These are phyloP conservation scores for Fusarium setosum DNA, from an alignment of 2,329 filamentous ascomycete species.

Conservation along the genomic window DNA sequence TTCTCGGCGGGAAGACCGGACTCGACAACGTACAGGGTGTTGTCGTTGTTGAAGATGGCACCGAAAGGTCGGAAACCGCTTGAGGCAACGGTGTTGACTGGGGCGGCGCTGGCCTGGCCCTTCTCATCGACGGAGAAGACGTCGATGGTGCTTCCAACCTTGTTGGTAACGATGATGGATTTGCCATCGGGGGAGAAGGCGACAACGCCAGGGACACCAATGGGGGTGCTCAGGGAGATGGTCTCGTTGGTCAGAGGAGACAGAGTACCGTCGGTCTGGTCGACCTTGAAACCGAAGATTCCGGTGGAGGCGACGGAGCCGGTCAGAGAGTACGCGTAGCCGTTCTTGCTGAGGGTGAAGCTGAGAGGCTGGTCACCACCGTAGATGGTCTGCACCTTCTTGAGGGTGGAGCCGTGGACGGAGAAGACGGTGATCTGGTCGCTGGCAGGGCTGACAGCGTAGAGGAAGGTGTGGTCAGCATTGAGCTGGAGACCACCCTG, in stretches of 20 bases:
- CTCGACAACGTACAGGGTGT: conserved; percentile 5
- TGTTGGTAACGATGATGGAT: conserved; percentile 34
- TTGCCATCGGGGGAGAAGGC: conserved; percentile 28
- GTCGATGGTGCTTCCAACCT: conserved; percentile 35
- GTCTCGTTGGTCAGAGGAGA: conserved; percentile 32
- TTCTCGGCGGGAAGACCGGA: neutral
- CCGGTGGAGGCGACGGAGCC: conserved; percentile 35
- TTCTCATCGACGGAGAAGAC: conserved; percentile 25
- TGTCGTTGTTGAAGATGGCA: conserved; percentile 4
- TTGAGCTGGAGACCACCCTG: conserved; percentile 75
- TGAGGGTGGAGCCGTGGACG: conserved; percentile 25
- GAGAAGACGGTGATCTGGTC: conserved; percentile 32
- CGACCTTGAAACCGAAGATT: conserved; percentile 34
- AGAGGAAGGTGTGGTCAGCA: conserved; percentile 28
- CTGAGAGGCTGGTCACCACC: conserved; percentile 35
- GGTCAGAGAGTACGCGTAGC: conserved; percentile 31
- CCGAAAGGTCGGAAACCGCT: conserved; percentile 4
- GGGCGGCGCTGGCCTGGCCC: conserved; percentile 14
- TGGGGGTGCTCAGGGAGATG: conserved; percentile 33
- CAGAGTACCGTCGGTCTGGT: conserved; percentile 16
- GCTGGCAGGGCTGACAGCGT: conserved; percentile 33
- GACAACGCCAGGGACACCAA: conserved; percentile 34
- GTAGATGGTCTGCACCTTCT: conserved; percentile 32
- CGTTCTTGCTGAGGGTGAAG: conserved; percentile 32
- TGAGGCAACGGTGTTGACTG: neutral